Evolutionary conservation across 495 filamentous ascomycete species (phyloP), one percentile per base, ranked within the genome.

Genomic region (Thermochaetoides thermophila): DNA sequence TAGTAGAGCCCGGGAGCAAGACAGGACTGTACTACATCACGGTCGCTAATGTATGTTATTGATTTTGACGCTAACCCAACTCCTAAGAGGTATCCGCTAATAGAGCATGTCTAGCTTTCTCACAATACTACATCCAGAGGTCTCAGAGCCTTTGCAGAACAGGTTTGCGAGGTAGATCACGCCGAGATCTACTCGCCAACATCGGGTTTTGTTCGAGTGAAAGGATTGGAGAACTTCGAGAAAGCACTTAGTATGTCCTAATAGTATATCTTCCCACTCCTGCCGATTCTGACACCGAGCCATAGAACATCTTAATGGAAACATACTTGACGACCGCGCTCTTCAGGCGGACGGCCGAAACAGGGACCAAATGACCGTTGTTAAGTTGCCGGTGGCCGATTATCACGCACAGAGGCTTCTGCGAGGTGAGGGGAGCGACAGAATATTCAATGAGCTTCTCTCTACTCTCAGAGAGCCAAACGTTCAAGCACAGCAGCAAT

Each of bases 1-100:
- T 17, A 2, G 46, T 46, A n/a, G 15, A 17, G 11, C 37, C 40
- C 7, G 46, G 43, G 14, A 22, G 9, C 14, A 29, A 35, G 17
- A 46, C 46, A 2, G 43, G 43, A 3, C 11, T 46, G 14, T 49
- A 46, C 29, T 49, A 46, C 34, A 44, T 49, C 31, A 20, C 35
- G 16, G 32, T 49, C 18, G 43, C 29, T 17, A 43, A 43, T 23
- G 46, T 49, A 40, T 7, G 39, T n/a, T n/a, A n/a, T n/a, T n/a
- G n/a, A n/a, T n/a, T n/a, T n/a, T n/a, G n/a, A n/a, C n/a, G n/a
- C n/a, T n/a, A n/a, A n/a, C n/a, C n/a, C n/a, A n/a, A n/a, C n/a
- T n/a, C n/a, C n/a, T n/a, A n/a, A n/a, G n/a, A n/a, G n/a, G n/a
- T n/a, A n/a, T n/a, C n/a, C n/a, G n/a, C n/a, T n/a, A n/a, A n/a